Base-by-base conservation (phyloP, 2,329 filamentous ascomycete species). In the Fusarium anguioides region DNA sequence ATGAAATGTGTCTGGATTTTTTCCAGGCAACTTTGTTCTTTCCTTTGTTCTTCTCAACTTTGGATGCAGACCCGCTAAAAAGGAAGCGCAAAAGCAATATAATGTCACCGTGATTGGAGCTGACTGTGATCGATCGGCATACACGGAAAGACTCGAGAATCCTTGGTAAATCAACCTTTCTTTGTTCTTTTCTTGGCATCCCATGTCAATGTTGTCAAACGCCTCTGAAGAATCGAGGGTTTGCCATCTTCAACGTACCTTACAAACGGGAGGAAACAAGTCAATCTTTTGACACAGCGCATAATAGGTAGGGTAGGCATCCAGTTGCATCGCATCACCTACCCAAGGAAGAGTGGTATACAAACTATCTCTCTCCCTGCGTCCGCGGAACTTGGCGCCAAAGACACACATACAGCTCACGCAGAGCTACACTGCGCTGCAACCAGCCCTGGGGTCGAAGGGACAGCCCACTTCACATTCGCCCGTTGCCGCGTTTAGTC, bases 401-500 rank as follows among this genome's bases (percentile, higher is more conserved):
- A 40, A 46, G 48, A 37, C 41, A 41, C 57, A 17, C 57, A 60
- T 49, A 35, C 24, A n/a, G 8, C 21, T 27, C 26, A 24, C n/a
- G 8, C n/a, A n/a, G n/a, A n/a, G n/a, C 36, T 26, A 21, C 37
- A 29, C 54, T 42, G 39, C 39, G 18, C 55, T 53, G 57, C 35
- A 33, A 14, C 27, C 24, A 44, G 31, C 21, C 29, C 48, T 41
- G 60, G 33, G 21, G 21, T 48, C 24, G 31, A 15, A 36, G 36
- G 29, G 27, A 15, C 44, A 37, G 17, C 4, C 23, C 29, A 24
- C 29, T 8, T 29, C 23, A 46, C 54, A 46, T 29, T 54, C 54
- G 59, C 64, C 51, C 33, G 42, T 68, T 68, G 48, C 60, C 61
- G 56, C 56, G 60, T 56, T 57, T 62, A 48, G 51, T 62, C 41